Evolutionary conservation across 192 early-diverging fungal genomes (phyloP).

Genomic region (Coemansia umbellata): DNA sequence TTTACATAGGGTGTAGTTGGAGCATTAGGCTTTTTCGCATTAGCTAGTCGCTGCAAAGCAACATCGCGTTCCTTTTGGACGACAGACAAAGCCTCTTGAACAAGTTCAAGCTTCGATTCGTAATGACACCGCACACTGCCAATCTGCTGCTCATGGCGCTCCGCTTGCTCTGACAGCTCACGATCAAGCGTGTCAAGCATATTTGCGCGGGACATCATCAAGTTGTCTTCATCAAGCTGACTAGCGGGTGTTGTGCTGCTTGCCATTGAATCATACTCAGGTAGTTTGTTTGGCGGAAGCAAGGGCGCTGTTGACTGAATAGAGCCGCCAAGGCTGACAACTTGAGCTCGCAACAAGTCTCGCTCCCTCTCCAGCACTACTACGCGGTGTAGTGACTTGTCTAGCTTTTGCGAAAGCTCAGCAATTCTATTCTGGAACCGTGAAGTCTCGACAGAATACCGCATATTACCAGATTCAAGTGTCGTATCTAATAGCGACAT

Average conservation of each 20-base stretch:
- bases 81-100: slow-evolving; percentile 36
- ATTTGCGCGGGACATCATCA: slow-evolving; percentile 28
- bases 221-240: slow-evolving; percentile 14
- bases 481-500: not conserved
- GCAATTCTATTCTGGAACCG: slow-evolving; percentile 19
- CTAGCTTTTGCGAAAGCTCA: slow-evolving; percentile 20
- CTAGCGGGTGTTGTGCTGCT: slow-evolving; percentile 10
- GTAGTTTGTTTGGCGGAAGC: slow-evolving; percentile 6
- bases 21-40: slow-evolving; percentile 5
- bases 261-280: slow-evolving; percentile 2
- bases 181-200: slow-evolving; percentile 41
- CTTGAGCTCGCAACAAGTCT: slow-evolving; percentile 15
- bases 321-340: slow-evolving; percentile 27
- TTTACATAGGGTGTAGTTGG: not conserved
- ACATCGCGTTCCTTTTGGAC: slow-evolving; percentile 48
- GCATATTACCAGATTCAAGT: not conserved
- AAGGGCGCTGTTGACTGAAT: slow-evolving; percentile 15
- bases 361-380: slow-evolving; percentile 31
- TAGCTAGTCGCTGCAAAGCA: slow-evolving; percentile 35
- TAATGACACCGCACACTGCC: slow-evolving; percentile 44
- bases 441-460: slow-evolving; percentile 1
- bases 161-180: slow-evolving; percentile 45
- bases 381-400: slow-evolving; percentile 16
- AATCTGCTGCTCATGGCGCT: slow-evolving; percentile 49
- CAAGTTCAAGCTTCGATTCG: slow-evolving; percentile 41